Percentiles rank a stretch among this genome's conserved stretches.
These are phyloP conservation scores for Linnemannia schmuckeri DNA, from an alignment of 192 early-diverging fungal genomes.

Conservation along the genomic window DNA sequence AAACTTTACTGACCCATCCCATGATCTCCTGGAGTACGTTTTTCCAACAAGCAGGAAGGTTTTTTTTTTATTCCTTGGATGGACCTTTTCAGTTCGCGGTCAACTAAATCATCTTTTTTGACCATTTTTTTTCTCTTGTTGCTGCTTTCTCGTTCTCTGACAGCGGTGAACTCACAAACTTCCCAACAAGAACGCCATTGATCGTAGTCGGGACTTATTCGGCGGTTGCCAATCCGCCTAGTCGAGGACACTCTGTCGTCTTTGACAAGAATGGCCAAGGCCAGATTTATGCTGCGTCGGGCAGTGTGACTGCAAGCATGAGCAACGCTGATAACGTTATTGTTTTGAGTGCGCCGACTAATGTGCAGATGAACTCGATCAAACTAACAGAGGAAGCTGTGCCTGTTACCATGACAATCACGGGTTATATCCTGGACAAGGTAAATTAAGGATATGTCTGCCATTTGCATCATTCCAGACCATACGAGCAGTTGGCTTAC, in stretches of 20 bases:
- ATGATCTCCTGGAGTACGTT: not conserved
- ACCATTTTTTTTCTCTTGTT: too few species aligned
- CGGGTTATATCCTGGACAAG: not conserved
- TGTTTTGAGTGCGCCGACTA: not conserved
- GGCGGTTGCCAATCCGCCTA: not conserved
- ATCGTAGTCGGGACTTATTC: not conserved
- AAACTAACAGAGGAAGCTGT: not conserved
- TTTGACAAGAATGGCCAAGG: not conserved
- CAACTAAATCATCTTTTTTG: not conserved
- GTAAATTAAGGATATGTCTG: not conserved
- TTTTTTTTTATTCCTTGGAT: not conserved
- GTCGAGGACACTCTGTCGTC: not conserved
- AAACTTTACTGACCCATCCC: not conserved
- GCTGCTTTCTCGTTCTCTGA: not conserved
- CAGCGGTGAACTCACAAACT: not conserved
- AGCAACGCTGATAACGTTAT: not conserved
- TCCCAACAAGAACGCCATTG: not conserved
- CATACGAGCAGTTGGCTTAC: not conserved
- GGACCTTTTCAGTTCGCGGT: not conserved
- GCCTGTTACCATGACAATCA: not conserved
- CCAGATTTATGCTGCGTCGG: not conserved
- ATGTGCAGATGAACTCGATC: not conserved
- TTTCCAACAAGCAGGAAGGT: not conserved
- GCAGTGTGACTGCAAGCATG: not conserved
- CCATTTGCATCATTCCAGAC: not conserved